Evolutionary conservation across 2,329 filamentous ascomycete genomes (phyloP).

Genomic region (Paecilomyces niveus): DNA sequence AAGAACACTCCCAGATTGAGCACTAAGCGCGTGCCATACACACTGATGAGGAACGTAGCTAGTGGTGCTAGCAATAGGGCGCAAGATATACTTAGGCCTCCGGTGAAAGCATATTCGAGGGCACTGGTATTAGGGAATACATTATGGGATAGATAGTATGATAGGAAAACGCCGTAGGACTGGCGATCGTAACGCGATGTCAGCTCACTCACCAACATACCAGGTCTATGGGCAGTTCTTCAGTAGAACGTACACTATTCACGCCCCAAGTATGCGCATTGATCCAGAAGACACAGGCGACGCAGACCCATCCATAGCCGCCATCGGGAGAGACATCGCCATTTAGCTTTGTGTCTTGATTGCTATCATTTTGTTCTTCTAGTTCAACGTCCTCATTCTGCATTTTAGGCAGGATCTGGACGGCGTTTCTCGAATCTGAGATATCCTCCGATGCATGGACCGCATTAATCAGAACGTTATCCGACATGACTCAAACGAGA

Average conservation of each 20-base stretch:
- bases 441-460: slow-evolving; percentile 15
- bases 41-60: slow-evolving; percentile 47
- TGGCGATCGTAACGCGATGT: slow-evolving; percentile 6
- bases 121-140: slow-evolving; percentile 49
- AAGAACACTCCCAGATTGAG: slow-evolving; percentile 51
- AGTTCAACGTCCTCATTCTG: neutral
- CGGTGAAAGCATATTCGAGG: slow-evolving; percentile 54
- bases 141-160: slow-evolving; percentile 49
- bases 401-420: neutral
- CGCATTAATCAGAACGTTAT: slow-evolving; percentile 24
- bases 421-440: neutral
- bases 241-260: slow-evolving; percentile 35
- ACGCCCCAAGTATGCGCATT: slow-evolving; percentile 71
- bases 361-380: neutral
- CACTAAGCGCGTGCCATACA: slow-evolving; percentile 47
- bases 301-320: slow-evolving; percentile 57
- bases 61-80: slow-evolving; percentile 52
- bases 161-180: slow-evolving; percentile 53
- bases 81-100: slow-evolving; percentile 52
- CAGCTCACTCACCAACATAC: neutral
- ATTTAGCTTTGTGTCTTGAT: neutral
- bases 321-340: slow-evolving; percentile 40
- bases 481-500: slow-evolving; percentile 17
- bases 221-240: neutral
- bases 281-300: slow-evolving; percentile 48